These are phyloP conservation scores for Neofusicoccum laricinum DNA, from an alignment of 2,329 filamentous ascomycete species.

Conservation along the genomic window DNA sequence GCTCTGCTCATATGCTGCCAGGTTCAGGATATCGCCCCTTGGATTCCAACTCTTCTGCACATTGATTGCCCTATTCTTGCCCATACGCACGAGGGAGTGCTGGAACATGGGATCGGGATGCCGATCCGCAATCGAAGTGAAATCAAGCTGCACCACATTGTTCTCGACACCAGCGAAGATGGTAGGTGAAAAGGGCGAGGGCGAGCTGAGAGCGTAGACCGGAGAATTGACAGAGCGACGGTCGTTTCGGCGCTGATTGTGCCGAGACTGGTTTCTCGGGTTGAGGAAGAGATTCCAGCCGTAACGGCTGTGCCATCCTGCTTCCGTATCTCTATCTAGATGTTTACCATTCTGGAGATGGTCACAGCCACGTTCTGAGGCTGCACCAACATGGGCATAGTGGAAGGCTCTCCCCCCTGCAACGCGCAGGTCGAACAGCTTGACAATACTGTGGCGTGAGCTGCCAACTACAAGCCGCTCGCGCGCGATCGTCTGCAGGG, in stretches of 20 bases:
- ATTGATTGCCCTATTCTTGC: constrained; percentile 22
- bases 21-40: constrained; percentile 35
- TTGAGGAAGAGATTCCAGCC: constrained; percentile 49
- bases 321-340: neutral
- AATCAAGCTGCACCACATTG: constrained; percentile 41
- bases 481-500: constrained; percentile 54
- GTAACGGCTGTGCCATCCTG: constrained; percentile 12
- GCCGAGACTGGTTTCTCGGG: constrained; percentile 26
- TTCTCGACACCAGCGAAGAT: constrained; percentile 50
- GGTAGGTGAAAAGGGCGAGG: constrained; percentile 42
- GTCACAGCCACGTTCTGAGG: too few species aligned
- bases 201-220: constrained; percentile 48
- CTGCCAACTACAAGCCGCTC: constrained; percentile 58
- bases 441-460: constrained; percentile 56
- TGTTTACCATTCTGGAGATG: neutral
- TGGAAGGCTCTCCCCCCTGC: constrained; percentile 41
- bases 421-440: constrained; percentile 61
- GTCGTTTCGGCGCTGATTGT: constrained; percentile 20
- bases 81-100: neutral
- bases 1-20: constrained; percentile 48
- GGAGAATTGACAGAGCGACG: constrained; percentile 34
- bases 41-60: constrained; percentile 31
- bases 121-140: constrained; percentile 41
- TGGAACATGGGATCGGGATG: constrained; percentile 39
- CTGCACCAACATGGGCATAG: constrained; percentile 22